phyloP scores from a whole-genome alignment of 1,139 yeast species.

The Geotrichum carabidarum region DNA sequence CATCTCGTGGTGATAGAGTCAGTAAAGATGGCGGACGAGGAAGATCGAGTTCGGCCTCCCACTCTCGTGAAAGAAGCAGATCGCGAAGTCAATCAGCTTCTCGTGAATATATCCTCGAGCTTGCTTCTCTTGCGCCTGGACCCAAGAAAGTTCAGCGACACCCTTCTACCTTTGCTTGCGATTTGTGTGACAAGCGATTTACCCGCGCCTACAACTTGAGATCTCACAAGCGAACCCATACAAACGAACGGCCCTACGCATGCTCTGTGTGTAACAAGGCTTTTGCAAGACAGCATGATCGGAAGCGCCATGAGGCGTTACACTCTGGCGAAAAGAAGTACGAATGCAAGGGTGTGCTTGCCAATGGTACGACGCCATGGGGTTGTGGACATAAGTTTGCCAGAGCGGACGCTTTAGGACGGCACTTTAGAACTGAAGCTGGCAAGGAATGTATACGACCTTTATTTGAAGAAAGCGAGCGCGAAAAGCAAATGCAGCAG shows the following conservation, averaged over 20 bases:
- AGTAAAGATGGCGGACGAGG: constrained; percentile 9
- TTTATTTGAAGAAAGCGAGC: constrained; percentile 62
- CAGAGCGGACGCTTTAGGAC: constrained; percentile 86
- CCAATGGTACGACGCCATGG: constrained; percentile 59
- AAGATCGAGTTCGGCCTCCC: constrained; percentile 14
- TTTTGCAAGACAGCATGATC: constrained; percentile 92
- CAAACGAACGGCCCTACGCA: constrained; percentile 85
- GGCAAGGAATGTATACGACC: constrained; percentile 83
- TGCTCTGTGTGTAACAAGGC: constrained; percentile 89
- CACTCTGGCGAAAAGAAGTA: constrained; percentile 88
- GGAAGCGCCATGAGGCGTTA: constrained; percentile 87
- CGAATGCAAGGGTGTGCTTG: constrained; percentile 71
- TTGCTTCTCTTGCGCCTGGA: constrained; percentile 33
- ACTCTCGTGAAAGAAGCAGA: constrained; percentile 22
- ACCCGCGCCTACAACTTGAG: constrained; percentile 90
- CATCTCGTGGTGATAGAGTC: constrained; percentile 4
- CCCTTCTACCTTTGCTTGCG: constrained; percentile 80
- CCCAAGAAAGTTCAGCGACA: constrained; percentile 63
- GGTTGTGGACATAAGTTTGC: constrained; percentile 95
- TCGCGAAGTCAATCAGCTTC: constrained; percentile 28
- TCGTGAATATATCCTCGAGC: constrained; percentile 36
- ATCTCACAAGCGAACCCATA: constrained; percentile 88
- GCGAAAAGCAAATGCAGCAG: constrained; percentile 24
- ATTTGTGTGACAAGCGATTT: constrained; percentile 76
- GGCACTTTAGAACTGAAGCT: constrained; percentile 92